A percentile compares a stretch with the other conserved stretches of the same genome.
Evolutionary conservation across 305 asterid species (phyloP).

Genomic region (Fraxinus floribunda): DNA sequence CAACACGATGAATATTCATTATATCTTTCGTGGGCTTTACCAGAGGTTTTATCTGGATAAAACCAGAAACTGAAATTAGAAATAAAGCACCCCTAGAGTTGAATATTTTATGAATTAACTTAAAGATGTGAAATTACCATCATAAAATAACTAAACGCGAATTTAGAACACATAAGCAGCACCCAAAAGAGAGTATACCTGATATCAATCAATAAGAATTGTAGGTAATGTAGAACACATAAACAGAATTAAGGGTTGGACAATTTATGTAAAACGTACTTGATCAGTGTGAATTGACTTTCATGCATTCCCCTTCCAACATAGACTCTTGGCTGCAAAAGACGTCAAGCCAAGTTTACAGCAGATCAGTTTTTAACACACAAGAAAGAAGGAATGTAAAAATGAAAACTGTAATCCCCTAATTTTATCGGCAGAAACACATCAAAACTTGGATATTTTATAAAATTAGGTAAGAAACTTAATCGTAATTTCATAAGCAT

Average conservation of each 20-base stretch:
- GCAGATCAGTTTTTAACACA: background rate
- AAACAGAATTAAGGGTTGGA: slow-evolving; percentile 22
- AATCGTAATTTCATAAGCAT: background rate
- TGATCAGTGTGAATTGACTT: slow-evolving; percentile 88
- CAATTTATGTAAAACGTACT: slow-evolving; percentile 48
- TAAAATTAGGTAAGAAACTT: background rate
- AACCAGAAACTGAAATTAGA: slow-evolving; percentile 28
- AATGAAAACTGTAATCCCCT: background rate
- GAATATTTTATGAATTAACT: slow-evolving; percentile 13
- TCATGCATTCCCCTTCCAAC: slow-evolving; percentile 99
- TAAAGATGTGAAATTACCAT: slow-evolving; percentile 58
- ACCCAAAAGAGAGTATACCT: slow-evolving; percentile 97
- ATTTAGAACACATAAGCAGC: slow-evolving; percentile 73
- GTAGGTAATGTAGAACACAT: slow-evolving; percentile 25
- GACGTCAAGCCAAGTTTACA: background rate
- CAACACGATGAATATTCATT: slow-evolving; percentile 67
- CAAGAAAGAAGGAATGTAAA: background rate
- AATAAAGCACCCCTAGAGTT: slow-evolving; percentile 11
- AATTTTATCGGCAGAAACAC: background rate
- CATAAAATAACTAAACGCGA: slow-evolving; percentile 75
- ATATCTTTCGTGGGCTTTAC: slow-evolving; percentile 80
- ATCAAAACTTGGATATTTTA: background rate
- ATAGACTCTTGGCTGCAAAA: slow-evolving; percentile 85
- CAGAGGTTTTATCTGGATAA: slow-evolving; percentile 83
- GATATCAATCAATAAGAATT: slow-evolving; percentile 29